These are phyloP conservation scores for Camellia oleifera DNA, from an alignment of 179 eudicot species.

Conservation along the genomic window DNA sequence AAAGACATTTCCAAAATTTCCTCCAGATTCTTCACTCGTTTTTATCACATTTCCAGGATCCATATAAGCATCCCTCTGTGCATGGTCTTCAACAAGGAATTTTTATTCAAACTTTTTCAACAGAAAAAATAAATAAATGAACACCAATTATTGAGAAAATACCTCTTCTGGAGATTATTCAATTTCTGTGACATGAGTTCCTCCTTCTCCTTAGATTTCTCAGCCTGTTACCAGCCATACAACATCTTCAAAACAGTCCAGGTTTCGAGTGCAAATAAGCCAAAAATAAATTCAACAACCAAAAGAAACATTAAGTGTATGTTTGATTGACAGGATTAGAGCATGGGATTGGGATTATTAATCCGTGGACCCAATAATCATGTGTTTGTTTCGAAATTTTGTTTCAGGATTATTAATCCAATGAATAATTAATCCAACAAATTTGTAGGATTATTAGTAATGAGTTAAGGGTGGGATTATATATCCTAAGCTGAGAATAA, in stretches of 20 bases:
- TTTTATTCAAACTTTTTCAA: background rate
- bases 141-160: conserved; percentile 8
- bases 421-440: no score
- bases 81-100: background rate
- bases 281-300: conserved; percentile 1
- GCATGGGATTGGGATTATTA: no score
- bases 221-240: conserved; percentile 63
- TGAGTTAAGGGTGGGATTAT: no score
- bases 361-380: no score
- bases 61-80: background rate
- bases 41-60: background rate
- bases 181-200: conserved; percentile 63
- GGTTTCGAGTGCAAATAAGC: conserved; percentile 3
- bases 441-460: no score
- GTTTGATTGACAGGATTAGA: no score
- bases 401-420: no score
- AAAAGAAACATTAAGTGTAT: background rate
- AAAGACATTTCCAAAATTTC: background rate
- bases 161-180: conserved; percentile 56
- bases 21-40: background rate
- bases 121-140: background rate
- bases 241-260: conserved; percentile 19
- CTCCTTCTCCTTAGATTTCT: conserved; percentile 85
- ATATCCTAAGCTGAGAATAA: no score
- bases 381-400: no score